Evolutionary conservation across 768 basidiomycete genomes (phyloP).

Genomic region (Nevesoporus exiguus): DNA sequence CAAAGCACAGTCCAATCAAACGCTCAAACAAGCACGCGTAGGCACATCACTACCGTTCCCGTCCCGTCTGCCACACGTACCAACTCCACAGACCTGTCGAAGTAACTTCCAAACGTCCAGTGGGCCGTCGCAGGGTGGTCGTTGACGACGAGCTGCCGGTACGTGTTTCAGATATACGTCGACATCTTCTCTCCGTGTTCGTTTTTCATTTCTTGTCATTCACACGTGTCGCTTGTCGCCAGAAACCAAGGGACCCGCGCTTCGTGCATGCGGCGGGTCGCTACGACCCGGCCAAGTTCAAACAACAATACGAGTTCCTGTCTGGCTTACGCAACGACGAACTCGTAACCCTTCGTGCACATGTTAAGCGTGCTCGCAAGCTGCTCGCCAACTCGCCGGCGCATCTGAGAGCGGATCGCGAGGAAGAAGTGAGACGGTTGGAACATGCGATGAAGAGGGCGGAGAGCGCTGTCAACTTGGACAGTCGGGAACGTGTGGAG

Average conservation of each 20-base stretch:
- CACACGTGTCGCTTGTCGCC: background rate
- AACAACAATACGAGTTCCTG: slow-evolving; percentile 72
- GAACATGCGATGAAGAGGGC: slow-evolving; percentile 72
- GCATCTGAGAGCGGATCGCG: slow-evolving; percentile 55
- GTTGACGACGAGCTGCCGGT: slow-evolving; percentile 68
- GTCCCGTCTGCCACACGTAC: background rate
- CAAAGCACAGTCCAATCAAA: slow-evolving; percentile 49
- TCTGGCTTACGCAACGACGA: slow-evolving; percentile 62
- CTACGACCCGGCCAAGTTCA: slow-evolving; percentile 63
- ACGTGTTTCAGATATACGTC: slow-evolving; percentile 22
- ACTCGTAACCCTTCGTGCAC: slow-evolving; percentile 58
- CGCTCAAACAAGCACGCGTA: slow-evolving; percentile 85
- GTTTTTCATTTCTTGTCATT: background rate
- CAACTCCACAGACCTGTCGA: slow-evolving; percentile 61
- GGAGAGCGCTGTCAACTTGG: slow-evolving; percentile 74
- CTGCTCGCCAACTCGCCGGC: slow-evolving; percentile 56
- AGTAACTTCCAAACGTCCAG: slow-evolving; percentile 80
- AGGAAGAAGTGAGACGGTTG: slow-evolving; percentile 64
- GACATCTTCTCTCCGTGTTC: background rate
- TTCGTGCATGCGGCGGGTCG: slow-evolving; percentile 74
- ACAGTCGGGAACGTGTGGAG: slow-evolving; percentile 67
- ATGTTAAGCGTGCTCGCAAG: slow-evolving; percentile 67
- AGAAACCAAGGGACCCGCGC: slow-evolving; percentile 85
- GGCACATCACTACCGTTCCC: slow-evolving; percentile 30
- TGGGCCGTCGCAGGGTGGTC: slow-evolving; percentile 65